phyloP scores from a whole-genome alignment of 805 yeast species.

The Blastobotrys peoriensis region DNA sequence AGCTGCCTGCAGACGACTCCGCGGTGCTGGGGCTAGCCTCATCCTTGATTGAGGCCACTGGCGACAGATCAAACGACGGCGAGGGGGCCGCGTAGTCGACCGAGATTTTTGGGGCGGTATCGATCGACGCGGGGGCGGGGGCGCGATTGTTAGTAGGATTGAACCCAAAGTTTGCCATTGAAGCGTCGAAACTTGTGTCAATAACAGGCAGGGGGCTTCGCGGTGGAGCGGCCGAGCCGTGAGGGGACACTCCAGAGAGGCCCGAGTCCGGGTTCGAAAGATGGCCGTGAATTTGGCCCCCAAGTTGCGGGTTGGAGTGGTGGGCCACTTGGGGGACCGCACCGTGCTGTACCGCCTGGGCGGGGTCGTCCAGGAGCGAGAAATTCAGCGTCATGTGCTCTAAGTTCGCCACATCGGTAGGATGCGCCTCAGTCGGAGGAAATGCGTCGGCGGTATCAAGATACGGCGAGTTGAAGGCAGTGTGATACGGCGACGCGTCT shows the following conservation, averaged over 20 bases:
- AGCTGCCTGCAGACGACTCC: not conserved
- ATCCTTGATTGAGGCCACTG: not conserved
- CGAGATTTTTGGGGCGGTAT: not conserved
- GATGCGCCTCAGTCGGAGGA: not conserved
- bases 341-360: not conserved
- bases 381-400: conserved; percentile 15
- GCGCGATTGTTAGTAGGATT: not conserved
- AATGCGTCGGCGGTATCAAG: conserved; percentile 1
- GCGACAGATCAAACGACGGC: not conserved
- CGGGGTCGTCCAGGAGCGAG: conserved; percentile 6
- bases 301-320: not conserved
- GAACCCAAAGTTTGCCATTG: not conserved
- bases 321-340: no score
- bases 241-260: not conserved
- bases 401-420: conserved; percentile 9
- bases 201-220: not conserved
- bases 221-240: not conserved
- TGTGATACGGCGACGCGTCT: conserved; percentile 14
- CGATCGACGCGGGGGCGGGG: no score
- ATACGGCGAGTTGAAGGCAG: conserved; percentile 16
- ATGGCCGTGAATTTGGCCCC: not conserved
- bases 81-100: not conserved
- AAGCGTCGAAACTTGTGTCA: not conserved
- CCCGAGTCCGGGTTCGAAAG: not conserved
- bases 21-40: not conserved